A percentile compares a stretch with the other conserved stretches of the same genome.
These are phyloP conservation scores for Theileria orientalis DNA, from an alignment of 169 alveolate genomes.

Conservation along the genomic window DNA sequence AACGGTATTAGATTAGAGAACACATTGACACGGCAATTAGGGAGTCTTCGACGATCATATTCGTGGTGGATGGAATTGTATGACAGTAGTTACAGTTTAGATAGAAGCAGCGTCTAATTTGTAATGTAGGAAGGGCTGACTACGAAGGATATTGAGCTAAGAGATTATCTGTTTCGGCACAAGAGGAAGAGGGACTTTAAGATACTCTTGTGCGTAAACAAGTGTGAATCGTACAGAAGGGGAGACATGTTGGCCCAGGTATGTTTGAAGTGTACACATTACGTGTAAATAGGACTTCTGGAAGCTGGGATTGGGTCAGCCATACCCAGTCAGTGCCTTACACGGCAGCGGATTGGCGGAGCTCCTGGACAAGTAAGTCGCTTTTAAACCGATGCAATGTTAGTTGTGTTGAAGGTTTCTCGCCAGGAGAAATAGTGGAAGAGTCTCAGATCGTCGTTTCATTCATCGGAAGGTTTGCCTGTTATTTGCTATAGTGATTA, in stretches of 20 bases:
- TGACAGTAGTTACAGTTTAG: background rate
- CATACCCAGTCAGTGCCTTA: constrained; percentile 75
- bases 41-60: constrained; percentile 69
- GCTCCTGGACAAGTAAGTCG: constrained; percentile 56
- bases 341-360: constrained; percentile 78
- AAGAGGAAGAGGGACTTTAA: constrained; percentile 23
- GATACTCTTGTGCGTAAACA: constrained; percentile 69
- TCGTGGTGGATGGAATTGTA: constrained; percentile 74
- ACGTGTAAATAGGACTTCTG: constrained; percentile 64
- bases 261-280: background rate
- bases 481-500: constrained; percentile 28
- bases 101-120: too few species aligned
- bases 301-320: constrained; percentile 75
- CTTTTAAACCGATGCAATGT: constrained; percentile 3
- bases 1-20: constrained; percentile 11
- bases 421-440: constrained; percentile 37
- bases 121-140: constrained; percentile 42
- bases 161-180: constrained; percentile 21
- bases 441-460: constrained; percentile 45
- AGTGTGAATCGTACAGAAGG: constrained; percentile 73
- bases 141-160: constrained; percentile 30
- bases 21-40: constrained; percentile 48
- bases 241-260: constrained; percentile 73
- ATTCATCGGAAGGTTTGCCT: constrained; percentile 59
- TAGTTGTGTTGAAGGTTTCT: constrained; percentile 56